Percentiles rank a stretch among this genome's conserved stretches.
These are phyloP conservation scores for Naganishia liquefaciens DNA, from an alignment of 1,284 basidiomycete genomes.

Conservation along the genomic window DNA sequence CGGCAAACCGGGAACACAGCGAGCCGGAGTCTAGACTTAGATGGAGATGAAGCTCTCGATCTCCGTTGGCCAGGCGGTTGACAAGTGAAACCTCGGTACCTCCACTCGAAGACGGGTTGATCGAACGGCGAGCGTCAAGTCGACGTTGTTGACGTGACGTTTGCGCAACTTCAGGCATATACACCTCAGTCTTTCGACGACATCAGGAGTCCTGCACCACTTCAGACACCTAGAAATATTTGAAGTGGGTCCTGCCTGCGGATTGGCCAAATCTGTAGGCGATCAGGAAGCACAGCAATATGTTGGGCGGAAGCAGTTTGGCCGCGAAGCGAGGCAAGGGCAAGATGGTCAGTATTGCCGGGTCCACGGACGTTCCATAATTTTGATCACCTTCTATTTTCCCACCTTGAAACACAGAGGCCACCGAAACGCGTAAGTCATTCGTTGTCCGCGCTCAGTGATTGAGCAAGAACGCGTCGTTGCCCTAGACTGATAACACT, in stretches of 20 bases:
- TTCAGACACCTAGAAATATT: too few species aligned
- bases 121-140: background rate
- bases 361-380: background rate
- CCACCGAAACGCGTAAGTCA: conserved; percentile 22
- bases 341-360: conserved; percentile 14
- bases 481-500: too few species aligned
- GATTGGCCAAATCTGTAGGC: too few species aligned
- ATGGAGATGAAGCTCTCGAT: background rate
- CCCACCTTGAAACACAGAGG: background rate
- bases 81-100: background rate
- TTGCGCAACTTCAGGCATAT: background rate
- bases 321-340: conserved; percentile 29
- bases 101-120: background rate
- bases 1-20: too few species aligned
- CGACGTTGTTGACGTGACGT: conserved; percentile 17
- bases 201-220: too few species aligned
- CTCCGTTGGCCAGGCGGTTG: too few species aligned
- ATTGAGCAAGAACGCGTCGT: too few species aligned
- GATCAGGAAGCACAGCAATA: background rate
- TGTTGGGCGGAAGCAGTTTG: conserved; percentile 26
- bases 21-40: too few species aligned
- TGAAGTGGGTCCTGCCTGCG: too few species aligned
- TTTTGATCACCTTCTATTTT: background rate
- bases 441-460: too few species aligned
- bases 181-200: too few species aligned